A percentile compares a stretch with the other conserved stretches of the same genome.
phyloP scores from a whole-genome alignment of 2,329 filamentous ascomycete species.

The Trichocomaceae sp. region DNA sequence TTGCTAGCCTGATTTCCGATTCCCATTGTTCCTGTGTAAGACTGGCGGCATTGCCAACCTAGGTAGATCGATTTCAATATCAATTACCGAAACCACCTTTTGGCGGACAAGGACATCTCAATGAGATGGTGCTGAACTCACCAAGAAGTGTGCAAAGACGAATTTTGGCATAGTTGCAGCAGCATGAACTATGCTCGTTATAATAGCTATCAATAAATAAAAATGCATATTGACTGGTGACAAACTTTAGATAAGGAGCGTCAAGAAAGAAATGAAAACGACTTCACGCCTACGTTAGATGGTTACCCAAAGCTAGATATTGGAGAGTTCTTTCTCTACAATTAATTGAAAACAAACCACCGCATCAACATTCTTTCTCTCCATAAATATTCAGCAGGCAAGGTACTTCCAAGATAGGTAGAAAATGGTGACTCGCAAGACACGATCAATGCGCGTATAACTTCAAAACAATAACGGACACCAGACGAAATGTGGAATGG shows the following conservation, averaged over 20 bases:
- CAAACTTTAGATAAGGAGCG: not conserved
- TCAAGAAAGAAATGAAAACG: not conserved
- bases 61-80: not conserved
- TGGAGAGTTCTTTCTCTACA: not conserved
- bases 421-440: not conserved
- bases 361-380: slow-evolving; percentile 6
- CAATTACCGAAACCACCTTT: not conserved
- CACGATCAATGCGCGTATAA: not conserved
- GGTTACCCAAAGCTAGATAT: not conserved
- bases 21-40: slow-evolving; percentile 12
- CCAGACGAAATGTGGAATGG: not conserved
- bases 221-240: slow-evolving; percentile 2
- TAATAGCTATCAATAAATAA: slow-evolving; percentile 10
- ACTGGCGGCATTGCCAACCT: slow-evolving; percentile 24
- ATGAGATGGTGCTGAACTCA: slow-evolving; percentile 8
- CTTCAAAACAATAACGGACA: not conserved
- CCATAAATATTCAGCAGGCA: not conserved
- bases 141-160: slow-evolving; percentile 26
- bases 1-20: slow-evolving; percentile 30
- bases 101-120: not conserved
- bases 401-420: not conserved
- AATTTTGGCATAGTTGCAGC: slow-evolving; percentile 9
- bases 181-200: slow-evolving; percentile 3
- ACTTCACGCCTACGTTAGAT: not conserved
- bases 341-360: not conserved